Base-by-base conservation (phyloP, 2,329 filamentous ascomycete genomes). In the Fusarium sp. region DNA sequence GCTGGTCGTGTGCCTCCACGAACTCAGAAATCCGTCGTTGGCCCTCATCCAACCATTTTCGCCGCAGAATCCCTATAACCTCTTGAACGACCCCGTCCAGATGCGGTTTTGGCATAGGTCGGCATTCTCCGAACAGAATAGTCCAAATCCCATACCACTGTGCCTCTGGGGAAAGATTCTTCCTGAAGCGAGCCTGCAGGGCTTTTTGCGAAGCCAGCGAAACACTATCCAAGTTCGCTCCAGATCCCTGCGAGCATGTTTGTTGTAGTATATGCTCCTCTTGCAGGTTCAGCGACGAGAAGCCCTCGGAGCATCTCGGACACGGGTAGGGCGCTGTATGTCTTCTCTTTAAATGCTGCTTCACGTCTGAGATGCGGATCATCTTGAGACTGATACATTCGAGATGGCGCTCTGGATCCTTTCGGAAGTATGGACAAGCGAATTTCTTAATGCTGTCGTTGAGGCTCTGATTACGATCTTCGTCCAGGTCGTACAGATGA, bases 1-100 rank as follows among this genome's bases (percentile, higher is more conserved):
- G 29, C 16, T 49, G 46, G 3, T 33, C n/a, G 0, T 1, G 19
- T 0, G 29, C 9, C 4, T 51, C 0, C 0, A 35, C 29, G n/a
- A 51, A 51, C n/a, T 25, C n/a, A 3, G n/a, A 51, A 0, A 51
- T 51, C 11, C 19, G 2, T 2, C 2, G 16, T 8, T n/a, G 12
- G 0, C 46, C 46, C 1, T 51, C 46, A 25, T 51, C 46, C 2
- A 51, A 4, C 29, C 46, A 51, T 2, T 25, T 51, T 0, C 29
- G 29, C 0, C 46, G 46, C 2, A 51, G 6, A 19, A 51, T 51
- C 12, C n/a, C 46, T 1, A 33, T 51, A 2, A 51, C 46, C 11
- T 51, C 46, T 25, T 51, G 19, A 1, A 51, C 46, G 3, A 51
- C 46, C 0, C 29, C 46, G 0, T 35, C 46, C 9, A 51, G 29